Base-by-base conservation (phyloP, 805 yeast genomes). In the Saturnispora serradocipensis region DNA sequence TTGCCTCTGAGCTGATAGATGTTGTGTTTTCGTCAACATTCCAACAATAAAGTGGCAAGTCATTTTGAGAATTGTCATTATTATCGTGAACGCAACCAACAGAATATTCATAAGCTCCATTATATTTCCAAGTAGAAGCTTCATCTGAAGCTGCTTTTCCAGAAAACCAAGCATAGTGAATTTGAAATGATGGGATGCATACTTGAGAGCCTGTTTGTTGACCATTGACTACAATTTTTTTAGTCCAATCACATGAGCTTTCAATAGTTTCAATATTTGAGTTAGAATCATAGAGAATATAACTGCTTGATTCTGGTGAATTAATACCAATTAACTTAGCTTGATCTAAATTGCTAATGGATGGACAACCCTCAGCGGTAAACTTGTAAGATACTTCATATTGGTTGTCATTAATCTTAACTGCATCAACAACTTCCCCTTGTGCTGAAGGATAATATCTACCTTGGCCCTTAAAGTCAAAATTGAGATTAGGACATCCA, bases 111-210 rank as follows among this genome's bases (percentile, higher is more conserved):
- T 60, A 60, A 6, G 55, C 52, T 9, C 56, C 36, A 6, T 46
- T 18, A 47, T 57, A 61, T 3, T 28, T 25, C 55, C 59, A 61
- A 9, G 45, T 22, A 5, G 52, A 32, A n/a, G 53, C 49, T n/a
- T 52, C 50, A 9, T 48, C 40, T 9, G 45, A 43, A 11, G 43
- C 40, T 11, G 59, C 63, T 13, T 39, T 51, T 10, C 64, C 66
- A 28, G 63, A 60, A 38, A 61, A 58, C 61, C 68, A 66, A 18
- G 66, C 66, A 44, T 56, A 65, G 40, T 66, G 68, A 45, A 66
- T 59, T 54, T 63, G 66, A 58, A 65, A 65, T 15, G 56, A 34
- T 6, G 64, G 62, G 52, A 61, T 56, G 56, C 65, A 59, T 7
- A 52, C 49, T 22, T 45, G 32, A 24, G 55, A 55, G 16, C 54